These are phyloP conservation scores for Xylariales sp. DNA, from an alignment of 2,329 filamentous ascomycete species.

Conservation along the genomic window DNA sequence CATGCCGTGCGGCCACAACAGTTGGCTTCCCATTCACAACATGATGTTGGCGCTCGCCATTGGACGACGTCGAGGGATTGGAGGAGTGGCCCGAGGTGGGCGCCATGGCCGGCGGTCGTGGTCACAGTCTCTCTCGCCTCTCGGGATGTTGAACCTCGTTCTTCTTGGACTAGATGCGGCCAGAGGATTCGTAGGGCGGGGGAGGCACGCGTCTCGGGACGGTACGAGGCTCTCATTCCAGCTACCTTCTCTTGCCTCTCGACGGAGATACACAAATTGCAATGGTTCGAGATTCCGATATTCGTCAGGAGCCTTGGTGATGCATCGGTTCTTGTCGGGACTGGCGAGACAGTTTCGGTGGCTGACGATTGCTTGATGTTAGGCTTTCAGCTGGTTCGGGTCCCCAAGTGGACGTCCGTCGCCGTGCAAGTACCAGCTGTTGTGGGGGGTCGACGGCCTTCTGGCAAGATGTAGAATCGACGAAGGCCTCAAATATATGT, in stretches of 20 bases:
- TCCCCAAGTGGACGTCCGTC: background rate
- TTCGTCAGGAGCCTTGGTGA: too few relatives aligned
- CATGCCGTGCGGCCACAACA: slow-evolving; percentile 35
- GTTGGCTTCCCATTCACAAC: slow-evolving; percentile 37
- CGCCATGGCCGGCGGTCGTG: slow-evolving; percentile 29
- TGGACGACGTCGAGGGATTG: slow-evolving; percentile 22
- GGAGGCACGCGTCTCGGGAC: slow-evolving; percentile 5
- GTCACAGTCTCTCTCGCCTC: background rate
- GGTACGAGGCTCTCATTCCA: slow-evolving; percentile 2
- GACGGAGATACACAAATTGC: too few relatives aligned
- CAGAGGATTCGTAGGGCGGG: slow-evolving; percentile 1
- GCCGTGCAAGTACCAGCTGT: slow-evolving; percentile 5
- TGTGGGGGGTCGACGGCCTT: slow-evolving; percentile 4
- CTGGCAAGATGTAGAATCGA: too few relatives aligned
- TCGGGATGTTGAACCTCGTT: background rate
- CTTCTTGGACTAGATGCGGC: too few relatives aligned
- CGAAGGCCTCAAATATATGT: too few relatives aligned
- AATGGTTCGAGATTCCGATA: too few relatives aligned
- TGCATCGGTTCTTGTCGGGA: too few relatives aligned
- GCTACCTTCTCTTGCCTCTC: background rate
- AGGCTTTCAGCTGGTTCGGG: slow-evolving; percentile 2
- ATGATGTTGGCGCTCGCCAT: slow-evolving; percentile 35
- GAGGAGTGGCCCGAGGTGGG: slow-evolving; percentile 26
- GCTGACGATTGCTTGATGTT: too few relatives aligned
- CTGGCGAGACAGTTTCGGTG: too few relatives aligned